Conservation (phyloP, 1,284 basidiomycete genomes). For the Baeospora myosura region DNA sequence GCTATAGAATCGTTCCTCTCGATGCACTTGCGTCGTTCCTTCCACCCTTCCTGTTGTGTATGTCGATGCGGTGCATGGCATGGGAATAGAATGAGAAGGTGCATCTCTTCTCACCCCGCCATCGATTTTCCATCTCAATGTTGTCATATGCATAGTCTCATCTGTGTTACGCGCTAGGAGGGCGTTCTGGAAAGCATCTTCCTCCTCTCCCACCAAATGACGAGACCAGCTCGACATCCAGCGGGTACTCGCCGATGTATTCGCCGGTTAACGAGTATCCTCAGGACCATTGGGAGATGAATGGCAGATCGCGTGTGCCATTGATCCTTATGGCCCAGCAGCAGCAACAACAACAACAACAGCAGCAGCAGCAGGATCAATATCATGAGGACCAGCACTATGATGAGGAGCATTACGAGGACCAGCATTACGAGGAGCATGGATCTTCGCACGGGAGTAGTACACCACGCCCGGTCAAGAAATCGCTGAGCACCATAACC, state of each 20-base stretch:
- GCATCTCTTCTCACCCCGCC: conserved; percentile 19
- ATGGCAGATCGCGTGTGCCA: conserved; percentile 36
- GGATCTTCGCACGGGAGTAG: conserved; percentile 12
- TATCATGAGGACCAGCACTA: conserved; percentile 7
- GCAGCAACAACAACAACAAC: conserved; percentile 27
- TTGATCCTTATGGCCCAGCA: conserved; percentile 51
- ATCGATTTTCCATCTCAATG: conserved; percentile 2
- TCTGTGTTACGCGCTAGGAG: neutral
- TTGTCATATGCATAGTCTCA: conserved; percentile 2
- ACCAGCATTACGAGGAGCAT: conserved; percentile 3
- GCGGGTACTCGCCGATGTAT: too few species aligned
- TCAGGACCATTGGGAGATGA: too few species aligned
- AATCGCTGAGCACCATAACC: conserved; percentile 51
- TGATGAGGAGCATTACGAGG: neutral
- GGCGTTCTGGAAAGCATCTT: neutral
- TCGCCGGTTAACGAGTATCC: too few species aligned
- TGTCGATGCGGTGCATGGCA: conserved; percentile 14
- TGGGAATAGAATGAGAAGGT: conserved; percentile 31
- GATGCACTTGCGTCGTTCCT: conserved; percentile 4
- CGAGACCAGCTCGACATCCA: neutral
- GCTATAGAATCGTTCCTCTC: conserved; percentile 7
- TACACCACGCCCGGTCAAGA: conserved; percentile 12
- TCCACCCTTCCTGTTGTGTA: conserved; percentile 12
- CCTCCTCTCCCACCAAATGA: neutral
- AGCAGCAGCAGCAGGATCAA: conserved; percentile 17